Percentiles rank a stretch among this genome's conserved stretches.
Conservation (phyloP, 306 rosid species). For the Erythrophleum fordii region DNA sequence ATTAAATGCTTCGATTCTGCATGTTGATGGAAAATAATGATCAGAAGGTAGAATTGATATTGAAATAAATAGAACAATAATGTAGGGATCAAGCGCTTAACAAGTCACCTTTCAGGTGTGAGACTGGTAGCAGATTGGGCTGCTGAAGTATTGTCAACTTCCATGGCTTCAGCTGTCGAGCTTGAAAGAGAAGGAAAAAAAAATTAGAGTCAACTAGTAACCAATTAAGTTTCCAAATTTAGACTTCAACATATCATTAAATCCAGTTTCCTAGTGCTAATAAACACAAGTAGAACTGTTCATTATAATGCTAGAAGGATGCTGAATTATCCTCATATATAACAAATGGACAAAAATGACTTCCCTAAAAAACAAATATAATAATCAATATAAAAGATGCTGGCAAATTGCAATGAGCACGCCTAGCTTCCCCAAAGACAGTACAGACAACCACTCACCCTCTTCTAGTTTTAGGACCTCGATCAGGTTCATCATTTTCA, state of each 20-base stretch:
- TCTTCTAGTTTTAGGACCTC: conserved; percentile 49
- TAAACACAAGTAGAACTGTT: not conserved
- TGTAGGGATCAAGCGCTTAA: not conserved
- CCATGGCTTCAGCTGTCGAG: conserved; percentile 69
- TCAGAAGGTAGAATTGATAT: conserved; percentile 8
- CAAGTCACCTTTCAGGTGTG: conserved; percentile 73
- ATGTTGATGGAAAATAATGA: conserved; percentile 1
- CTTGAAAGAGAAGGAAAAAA: conserved; percentile 35
- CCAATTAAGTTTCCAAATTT: conserved; percentile 14
- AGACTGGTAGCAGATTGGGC: conserved; percentile 56
- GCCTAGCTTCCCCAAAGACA: conserved; percentile 9
- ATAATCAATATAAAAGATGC: conserved; percentile 13
- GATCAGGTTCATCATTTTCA: conserved; percentile 56
- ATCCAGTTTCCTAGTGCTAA: conserved; percentile 1
- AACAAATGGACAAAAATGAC: conserved; percentile 21
- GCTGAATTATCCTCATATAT: conserved; percentile 16
- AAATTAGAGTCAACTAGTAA: conserved; percentile 33
- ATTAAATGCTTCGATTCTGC: conserved; percentile 81
- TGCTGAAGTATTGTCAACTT: conserved; percentile 63
- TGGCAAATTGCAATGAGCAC: conserved; percentile 12
- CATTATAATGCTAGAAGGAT: conserved; percentile 17
- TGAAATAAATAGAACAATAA: conserved; percentile 20
- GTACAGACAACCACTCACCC: conserved; percentile 51
- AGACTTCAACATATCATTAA: conserved; percentile 1
- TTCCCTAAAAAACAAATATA: not conserved